Evolutionary conservation across 2,329 filamentous ascomycete species (phyloP).

Genomic region (Bertia moriformis): DNA sequence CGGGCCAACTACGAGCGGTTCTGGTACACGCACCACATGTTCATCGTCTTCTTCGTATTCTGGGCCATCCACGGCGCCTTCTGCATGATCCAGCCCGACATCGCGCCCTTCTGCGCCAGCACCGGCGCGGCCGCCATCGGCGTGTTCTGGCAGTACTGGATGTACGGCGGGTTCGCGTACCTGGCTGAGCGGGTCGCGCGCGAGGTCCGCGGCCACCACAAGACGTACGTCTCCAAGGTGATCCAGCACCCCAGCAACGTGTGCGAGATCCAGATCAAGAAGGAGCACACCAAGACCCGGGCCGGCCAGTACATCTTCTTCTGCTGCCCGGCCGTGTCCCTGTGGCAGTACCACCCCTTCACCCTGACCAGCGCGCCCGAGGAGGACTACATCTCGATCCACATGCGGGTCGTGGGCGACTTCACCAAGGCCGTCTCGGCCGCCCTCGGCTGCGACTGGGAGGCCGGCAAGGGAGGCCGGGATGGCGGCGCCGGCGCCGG

Average conservation of each 20-base stretch:
- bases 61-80: slow-evolving; percentile 82
- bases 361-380: slow-evolving; percentile 76
- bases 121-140: slow-evolving; percentile 51
- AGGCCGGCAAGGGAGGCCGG: slow-evolving; percentile 30
- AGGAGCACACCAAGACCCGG: slow-evolving; percentile 67
- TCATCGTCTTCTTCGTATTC: slow-evolving; percentile 78
- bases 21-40: slow-evolving; percentile 83
- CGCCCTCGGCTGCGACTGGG: slow-evolving; percentile 63
- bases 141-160: slow-evolving; percentile 84
- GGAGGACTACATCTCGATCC: slow-evolving; percentile 79
- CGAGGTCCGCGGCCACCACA: slow-evolving; percentile 66
- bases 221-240: slow-evolving; percentile 77
- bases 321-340: slow-evolving; percentile 70
- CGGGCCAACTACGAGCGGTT: slow-evolving; percentile 77
- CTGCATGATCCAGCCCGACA: slow-evolving; percentile 79
- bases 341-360: slow-evolving; percentile 83
- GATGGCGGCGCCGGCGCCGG: slow-evolving; percentile 37
- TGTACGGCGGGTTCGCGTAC: slow-evolving; percentile 70
- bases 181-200: slow-evolving; percentile 66
- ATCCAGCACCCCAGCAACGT: slow-evolving; percentile 82
- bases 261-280: slow-evolving; percentile 84
- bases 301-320: slow-evolving; percentile 82
- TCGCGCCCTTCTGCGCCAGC: slow-evolving; percentile 62
- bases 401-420: slow-evolving; percentile 70
- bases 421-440: slow-evolving; percentile 60